Percentiles rank a stretch among this genome's conserved stretches.
Conservation (phyloP, 805 yeast genomes). For the Ogataea paraovalis region DNA sequence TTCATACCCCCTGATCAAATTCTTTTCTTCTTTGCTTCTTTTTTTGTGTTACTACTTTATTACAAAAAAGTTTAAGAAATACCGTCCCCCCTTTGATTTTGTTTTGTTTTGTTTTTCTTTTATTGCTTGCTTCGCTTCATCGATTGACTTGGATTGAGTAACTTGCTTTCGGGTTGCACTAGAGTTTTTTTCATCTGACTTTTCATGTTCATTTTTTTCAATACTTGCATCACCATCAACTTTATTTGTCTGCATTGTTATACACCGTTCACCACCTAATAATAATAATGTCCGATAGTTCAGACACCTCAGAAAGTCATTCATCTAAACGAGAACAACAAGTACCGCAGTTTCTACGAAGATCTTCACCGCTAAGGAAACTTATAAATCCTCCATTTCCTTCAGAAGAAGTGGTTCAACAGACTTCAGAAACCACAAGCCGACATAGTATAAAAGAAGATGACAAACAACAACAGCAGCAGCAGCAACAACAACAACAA, state of each 20-base stretch:
- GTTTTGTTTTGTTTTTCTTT: too few relatives aligned
- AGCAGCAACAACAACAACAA: not conserved
- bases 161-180: not conserved
- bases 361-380: constrained; percentile 13
- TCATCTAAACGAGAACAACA: not conserved
- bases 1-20: too few relatives aligned
- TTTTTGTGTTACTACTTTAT: too few relatives aligned
- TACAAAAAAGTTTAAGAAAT: too few relatives aligned
- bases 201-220: not conserved
- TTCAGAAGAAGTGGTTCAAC: not conserved
- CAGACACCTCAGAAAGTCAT: not conserved
- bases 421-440: not conserved
- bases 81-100: too few relatives aligned
- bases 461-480: not conserved
- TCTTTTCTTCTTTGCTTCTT: too few relatives aligned
- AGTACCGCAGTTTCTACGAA: constrained; percentile 2
- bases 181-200: not conserved
- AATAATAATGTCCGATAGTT: not conserved
- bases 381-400: constrained; percentile 7
- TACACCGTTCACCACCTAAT: not conserved
- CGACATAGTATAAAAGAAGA: not conserved
- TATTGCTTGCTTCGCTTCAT: too few relatives aligned
- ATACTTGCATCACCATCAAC: not conserved
- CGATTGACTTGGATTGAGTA: too few relatives aligned
- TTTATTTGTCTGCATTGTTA: not conserved